These are phyloP conservation scores for Metschnikowia gruessii DNA, from an alignment of 805 yeast species.

Conservation along the genomic window DNA sequence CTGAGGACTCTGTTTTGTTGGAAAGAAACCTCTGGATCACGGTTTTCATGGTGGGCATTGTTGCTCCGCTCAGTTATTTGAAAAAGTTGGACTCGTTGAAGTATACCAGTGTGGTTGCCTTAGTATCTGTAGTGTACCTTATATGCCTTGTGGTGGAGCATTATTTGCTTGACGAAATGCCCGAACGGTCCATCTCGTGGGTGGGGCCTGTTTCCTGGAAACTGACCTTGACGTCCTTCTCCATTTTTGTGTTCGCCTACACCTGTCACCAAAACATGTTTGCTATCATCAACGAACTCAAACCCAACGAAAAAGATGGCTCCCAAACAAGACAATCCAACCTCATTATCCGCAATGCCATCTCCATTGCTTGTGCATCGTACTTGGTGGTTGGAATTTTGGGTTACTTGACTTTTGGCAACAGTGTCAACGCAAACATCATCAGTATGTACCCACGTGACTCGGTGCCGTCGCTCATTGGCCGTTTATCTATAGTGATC, in stretches of 20 bases:
- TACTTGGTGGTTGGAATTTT: slow-evolving; percentile 62
- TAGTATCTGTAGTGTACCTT: slow-evolving; percentile 63
- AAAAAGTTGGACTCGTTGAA: slow-evolving; percentile 65
- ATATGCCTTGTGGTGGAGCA: slow-evolving; percentile 53
- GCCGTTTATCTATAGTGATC: slow-evolving; percentile 59
- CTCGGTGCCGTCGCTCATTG: slow-evolving; percentile 47
- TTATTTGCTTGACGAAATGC: slow-evolving; percentile 28
- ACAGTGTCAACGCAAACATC: slow-evolving; percentile 68
- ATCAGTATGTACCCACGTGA: slow-evolving; percentile 61
- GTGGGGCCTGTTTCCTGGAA: slow-evolving; percentile 42
- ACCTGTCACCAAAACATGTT: slow-evolving; percentile 82
- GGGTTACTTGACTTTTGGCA: slow-evolving; percentile 84
- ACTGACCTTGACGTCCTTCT: slow-evolving; percentile 57
- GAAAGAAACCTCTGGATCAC: slow-evolving; percentile 54
- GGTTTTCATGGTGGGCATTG: slow-evolving; percentile 46
- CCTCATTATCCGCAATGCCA: slow-evolving; percentile 52
- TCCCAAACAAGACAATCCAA: slow-evolving; percentile 46
- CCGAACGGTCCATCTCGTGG: slow-evolving; percentile 20
- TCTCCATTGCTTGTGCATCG: slow-evolving; percentile 51
- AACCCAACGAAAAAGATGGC: slow-evolving; percentile 34
- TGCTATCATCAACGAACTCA: slow-evolving; percentile 68
- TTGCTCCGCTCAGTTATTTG: slow-evolving; percentile 62
- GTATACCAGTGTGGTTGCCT: slow-evolving; percentile 68
- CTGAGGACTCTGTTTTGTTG: slow-evolving; percentile 22
- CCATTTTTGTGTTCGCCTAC: slow-evolving; percentile 74